Evolutionary conservation across 306 rosid species (phyloP), one percentile per base, ranked within the genome.

Genomic region (Citrullus amarus): DNA sequence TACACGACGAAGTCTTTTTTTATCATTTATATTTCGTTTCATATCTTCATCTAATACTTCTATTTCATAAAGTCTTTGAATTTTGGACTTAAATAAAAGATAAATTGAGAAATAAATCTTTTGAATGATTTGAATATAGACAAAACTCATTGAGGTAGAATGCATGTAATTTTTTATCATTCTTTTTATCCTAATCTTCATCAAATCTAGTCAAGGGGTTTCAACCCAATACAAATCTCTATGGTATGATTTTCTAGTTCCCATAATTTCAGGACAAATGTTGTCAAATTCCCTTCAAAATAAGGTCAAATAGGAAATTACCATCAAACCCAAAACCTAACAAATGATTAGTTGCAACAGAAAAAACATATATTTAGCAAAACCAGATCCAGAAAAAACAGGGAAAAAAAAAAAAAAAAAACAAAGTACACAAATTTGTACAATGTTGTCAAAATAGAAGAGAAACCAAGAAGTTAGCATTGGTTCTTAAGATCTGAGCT

Each of bases 321-420:
- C 54, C 34, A 43, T 68, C 55, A 14, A 71, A 44, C 11, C 41
- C 41, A 46, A 48, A 71, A 71, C 36, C 20, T 14, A 71, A 71
- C 58, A 1, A 30, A 50, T 50, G 16, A 32, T 28, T 30, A 4
- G 77, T 50, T 4, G 4, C 28, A 73, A 73, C 60, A 51, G 77
- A 73, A 73, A 17, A 28, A 8, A 8, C 8, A 17, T 28, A 28
- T 72, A 72, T 48, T 48, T 48, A 50, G 77, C 22, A 69, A 68
- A 20, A 66, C 25, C 71, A 65, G 48, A n/a, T 68, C 75, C 55
- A 68, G 75, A 68, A 41, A 70, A 70, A 69, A 7, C n/a, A 69
- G 34, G 56, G 3, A 44, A 69, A 22, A 69, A 69, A 22, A 44
- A 44, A 1, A 44, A 9, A 44, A 6, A 11, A 32, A 32, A 32